These are phyloP conservation scores for Trichoderma sp. DNA, from an alignment of 2,329 filamentous ascomycete genomes.

Conservation along the genomic window DNA sequence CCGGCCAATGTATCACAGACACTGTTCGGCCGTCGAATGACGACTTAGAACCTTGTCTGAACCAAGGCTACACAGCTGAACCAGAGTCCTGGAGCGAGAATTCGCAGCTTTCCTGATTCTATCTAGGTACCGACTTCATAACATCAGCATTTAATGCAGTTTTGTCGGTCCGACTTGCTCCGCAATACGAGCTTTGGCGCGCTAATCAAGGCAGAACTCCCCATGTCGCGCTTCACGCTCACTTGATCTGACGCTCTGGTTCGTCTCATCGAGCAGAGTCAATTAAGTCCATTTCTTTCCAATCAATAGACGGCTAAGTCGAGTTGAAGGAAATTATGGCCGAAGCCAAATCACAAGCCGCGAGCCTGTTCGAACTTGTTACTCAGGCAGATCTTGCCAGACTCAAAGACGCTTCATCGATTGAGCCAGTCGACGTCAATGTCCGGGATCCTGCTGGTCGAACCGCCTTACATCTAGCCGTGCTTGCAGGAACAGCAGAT, in stretches of 20 bases:
- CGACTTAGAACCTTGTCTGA: too few species aligned
- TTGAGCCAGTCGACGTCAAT: slow-evolving; percentile 1
- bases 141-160: neutral
- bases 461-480: slow-evolving; percentile 10
- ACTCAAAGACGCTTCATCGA: neutral
- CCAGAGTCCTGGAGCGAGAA: too few species aligned
- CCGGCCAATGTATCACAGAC: too few species aligned
- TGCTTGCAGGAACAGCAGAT: neutral
- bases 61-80: too few species aligned
- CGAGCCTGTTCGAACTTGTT: neutral
- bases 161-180: neutral
- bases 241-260: neutral
- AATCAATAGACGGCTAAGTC: too few species aligned
- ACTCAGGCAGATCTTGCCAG: neutral
- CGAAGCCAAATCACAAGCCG: neutral
- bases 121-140: too few species aligned
- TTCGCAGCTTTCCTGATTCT: too few species aligned
- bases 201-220: neutral
- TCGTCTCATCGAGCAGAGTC: too few species aligned
- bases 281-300: neutral
- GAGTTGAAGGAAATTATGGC: neutral
- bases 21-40: too few species aligned
- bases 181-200: neutral
- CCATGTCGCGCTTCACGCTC: neutral
- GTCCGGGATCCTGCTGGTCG: neutral